Conservation (phyloP, 805 yeast species). For the Saccharomycopsis sp. region DNA sequence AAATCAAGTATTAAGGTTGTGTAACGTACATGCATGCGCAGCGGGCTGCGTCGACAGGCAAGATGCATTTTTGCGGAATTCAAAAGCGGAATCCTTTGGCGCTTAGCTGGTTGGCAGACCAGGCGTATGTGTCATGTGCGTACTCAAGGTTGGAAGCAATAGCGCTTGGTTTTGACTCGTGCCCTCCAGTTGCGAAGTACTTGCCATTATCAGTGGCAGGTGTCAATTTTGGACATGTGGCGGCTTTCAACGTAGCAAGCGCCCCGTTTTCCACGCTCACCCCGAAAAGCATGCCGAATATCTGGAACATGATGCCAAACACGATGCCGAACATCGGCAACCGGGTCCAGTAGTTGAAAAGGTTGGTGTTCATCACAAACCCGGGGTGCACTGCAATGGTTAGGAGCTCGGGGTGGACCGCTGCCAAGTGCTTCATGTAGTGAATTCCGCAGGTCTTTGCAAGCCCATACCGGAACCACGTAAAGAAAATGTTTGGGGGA, state of each 20-base stretch:
- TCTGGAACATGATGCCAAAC: slow-evolving; percentile 65
- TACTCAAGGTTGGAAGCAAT: slow-evolving; percentile 52
- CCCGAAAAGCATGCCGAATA: slow-evolving; percentile 64
- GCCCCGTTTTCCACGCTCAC: slow-evolving; percentile 68
- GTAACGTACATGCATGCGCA: not conserved
- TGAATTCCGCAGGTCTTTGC: slow-evolving; percentile 79
- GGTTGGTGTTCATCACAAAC: slow-evolving; percentile 72
- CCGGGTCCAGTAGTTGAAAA: slow-evolving; percentile 71
- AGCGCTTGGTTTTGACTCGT: slow-evolving; percentile 46
- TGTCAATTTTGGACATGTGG: slow-evolving; percentile 45
- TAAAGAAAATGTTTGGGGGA: slow-evolving; percentile 60
- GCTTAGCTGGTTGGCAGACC: slow-evolving; percentile 61
- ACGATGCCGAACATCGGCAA: slow-evolving; percentile 70
- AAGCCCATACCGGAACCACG: slow-evolving; percentile 71
- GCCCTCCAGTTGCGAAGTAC: slow-evolving; percentile 57
- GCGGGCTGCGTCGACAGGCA: not conserved
- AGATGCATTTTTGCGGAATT: too few relatives aligned
- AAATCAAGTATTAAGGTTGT: not conserved
- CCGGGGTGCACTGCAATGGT: slow-evolving; percentile 78
- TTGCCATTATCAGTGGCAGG: slow-evolving; percentile 61
- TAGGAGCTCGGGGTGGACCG: slow-evolving; percentile 57
- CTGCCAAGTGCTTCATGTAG: slow-evolving; percentile 54
- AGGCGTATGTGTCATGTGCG: slow-evolving; percentile 69
- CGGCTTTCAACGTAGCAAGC: slow-evolving; percentile 54
- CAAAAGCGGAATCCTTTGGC: slow-evolving; percentile 41